A percentile compares a stretch with the other conserved stretches of the same genome.
Conservation (phyloP, 169 alveolate genomes). For the Fabrea salina region DNA sequence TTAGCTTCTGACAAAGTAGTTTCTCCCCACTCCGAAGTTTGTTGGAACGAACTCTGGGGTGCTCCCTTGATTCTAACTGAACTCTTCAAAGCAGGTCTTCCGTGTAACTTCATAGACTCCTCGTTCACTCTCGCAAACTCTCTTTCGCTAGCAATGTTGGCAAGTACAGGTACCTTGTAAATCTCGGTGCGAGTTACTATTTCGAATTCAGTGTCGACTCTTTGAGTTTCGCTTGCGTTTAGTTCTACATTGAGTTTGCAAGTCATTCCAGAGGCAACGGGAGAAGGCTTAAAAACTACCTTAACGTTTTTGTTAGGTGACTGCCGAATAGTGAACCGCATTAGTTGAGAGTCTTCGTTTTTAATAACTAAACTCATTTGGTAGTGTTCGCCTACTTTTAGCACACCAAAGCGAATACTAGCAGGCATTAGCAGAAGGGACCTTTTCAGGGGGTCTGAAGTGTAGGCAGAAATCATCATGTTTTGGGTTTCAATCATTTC, state of each 20-base stretch:
- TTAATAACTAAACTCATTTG: constrained; percentile 63
- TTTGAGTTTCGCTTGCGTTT: constrained; percentile 42
- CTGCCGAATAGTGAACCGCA: constrained; percentile 58
- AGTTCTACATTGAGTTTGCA: constrained; percentile 56
- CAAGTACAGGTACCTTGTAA: constrained; percentile 72
- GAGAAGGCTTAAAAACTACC: constrained; percentile 32
- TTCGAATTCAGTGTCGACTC: constrained; percentile 56
- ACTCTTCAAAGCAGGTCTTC: constrained; percentile 34
- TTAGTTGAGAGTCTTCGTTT: constrained; percentile 76
- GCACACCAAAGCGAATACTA: constrained; percentile 57
- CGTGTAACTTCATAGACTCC: constrained; percentile 34
- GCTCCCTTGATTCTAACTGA: constrained; percentile 40
- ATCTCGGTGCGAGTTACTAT: constrained; percentile 71
- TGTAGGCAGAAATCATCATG: constrained; percentile 74
- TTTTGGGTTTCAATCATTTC: constrained; percentile 76
- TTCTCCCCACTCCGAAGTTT: constrained; percentile 42
- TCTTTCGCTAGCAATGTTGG: constrained; percentile 55
- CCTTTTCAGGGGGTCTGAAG: constrained; percentile 74
- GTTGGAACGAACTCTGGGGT: constrained; percentile 3
- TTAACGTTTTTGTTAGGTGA: constrained; percentile 42
- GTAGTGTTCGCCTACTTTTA: constrained; percentile 54
- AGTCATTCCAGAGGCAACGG: constrained; percentile 70
- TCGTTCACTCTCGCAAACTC: constrained; percentile 45
- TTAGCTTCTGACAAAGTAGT: constrained; percentile 49
- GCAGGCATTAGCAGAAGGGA: constrained; percentile 70